These are phyloP conservation scores for Blastosporella zonata DNA, from an alignment of 1,284 basidiomycete genomes.

Conservation along the genomic window DNA sequence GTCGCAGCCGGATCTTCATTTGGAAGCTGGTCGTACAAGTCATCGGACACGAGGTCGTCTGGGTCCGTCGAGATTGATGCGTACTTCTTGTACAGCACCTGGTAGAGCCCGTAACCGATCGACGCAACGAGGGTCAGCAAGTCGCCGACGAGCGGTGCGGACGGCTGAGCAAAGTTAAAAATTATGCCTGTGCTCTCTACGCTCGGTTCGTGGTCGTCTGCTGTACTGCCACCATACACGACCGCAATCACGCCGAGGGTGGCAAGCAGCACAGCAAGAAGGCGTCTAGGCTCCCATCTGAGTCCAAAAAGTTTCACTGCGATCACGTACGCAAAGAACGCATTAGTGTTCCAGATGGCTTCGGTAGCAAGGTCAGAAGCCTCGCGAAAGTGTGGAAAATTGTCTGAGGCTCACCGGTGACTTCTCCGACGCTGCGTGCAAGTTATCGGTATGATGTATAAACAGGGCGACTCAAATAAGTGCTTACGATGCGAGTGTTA, in stretches of 20 bases:
- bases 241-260: constrained; percentile 70
- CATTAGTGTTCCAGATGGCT: constrained; percentile 83
- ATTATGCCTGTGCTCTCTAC: constrained; percentile 15
- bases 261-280: constrained; percentile 72
- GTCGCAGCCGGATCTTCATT: constrained; percentile 28
- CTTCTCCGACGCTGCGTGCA: constrained; percentile 62
- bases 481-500: constrained; percentile 69
- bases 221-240: constrained; percentile 67
- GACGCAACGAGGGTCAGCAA: constrained; percentile 70
- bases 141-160: constrained; percentile 71
- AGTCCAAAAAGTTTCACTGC: constrained; percentile 58
- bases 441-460: constrained; percentile 8
- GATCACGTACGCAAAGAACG: constrained; percentile 79
- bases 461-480: constrained; percentile 4
- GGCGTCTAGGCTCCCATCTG: constrained; percentile 59
- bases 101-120: constrained; percentile 68
- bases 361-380: constrained; percentile 10
- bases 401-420: constrained; percentile 47
- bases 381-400: neutral
- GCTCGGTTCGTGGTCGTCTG: constrained; percentile 19
- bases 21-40: constrained; percentile 44
- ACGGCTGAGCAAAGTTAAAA: constrained; percentile 27
- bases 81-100: constrained; percentile 80
- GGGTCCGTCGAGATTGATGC: constrained; percentile 62
- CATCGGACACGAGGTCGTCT: constrained; percentile 38